Conservation (phyloP, 805 yeast species). For the Candida ortonii region DNA sequence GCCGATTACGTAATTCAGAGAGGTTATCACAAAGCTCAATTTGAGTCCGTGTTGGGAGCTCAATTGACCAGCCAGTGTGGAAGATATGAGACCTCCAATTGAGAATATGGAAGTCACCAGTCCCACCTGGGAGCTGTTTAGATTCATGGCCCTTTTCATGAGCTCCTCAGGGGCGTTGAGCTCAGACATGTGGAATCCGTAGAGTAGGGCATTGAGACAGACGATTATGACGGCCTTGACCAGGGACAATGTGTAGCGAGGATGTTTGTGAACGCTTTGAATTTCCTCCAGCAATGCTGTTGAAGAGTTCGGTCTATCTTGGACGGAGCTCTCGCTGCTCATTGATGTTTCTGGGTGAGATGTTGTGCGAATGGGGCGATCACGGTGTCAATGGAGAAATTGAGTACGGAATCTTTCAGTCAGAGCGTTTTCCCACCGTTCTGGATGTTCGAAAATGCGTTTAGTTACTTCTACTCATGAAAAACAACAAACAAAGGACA, state of each 20-base stretch:
- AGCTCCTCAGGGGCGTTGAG: conserved; percentile 83
- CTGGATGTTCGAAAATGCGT: too few relatives aligned
- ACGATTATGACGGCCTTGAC: conserved; percentile 51
- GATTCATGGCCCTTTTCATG: conserved; percentile 30
- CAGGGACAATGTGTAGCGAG: conserved; percentile 29
- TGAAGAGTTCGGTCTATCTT: too few relatives aligned
- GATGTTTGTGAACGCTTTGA: too few relatives aligned
- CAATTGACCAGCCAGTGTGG: conserved; percentile 61
- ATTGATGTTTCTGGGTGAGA: too few relatives aligned
- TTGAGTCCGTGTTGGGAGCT: conserved; percentile 69
- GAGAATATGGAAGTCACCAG: conserved; percentile 74
- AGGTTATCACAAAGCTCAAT: conserved; percentile 48
- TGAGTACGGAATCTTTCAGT: too few relatives aligned
- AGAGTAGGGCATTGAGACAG: conserved; percentile 80
- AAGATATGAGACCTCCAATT: conserved; percentile 79
- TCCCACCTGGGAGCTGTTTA: conserved; percentile 55
- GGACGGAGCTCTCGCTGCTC: too few relatives aligned
- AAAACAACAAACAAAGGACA: too few relatives aligned
- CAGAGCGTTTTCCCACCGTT: too few relatives aligned
- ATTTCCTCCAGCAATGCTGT: too few relatives aligned
- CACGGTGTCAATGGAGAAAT: too few relatives aligned
- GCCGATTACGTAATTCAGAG: conserved; percentile 55
- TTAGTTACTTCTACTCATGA: too few relatives aligned
- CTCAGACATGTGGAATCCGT: conserved; percentile 94
- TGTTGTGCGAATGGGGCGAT: too few relatives aligned